phyloP scores from a whole-genome alignment of 2,329 filamentous ascomycete species.

The Fusarium temperatum region DNA sequence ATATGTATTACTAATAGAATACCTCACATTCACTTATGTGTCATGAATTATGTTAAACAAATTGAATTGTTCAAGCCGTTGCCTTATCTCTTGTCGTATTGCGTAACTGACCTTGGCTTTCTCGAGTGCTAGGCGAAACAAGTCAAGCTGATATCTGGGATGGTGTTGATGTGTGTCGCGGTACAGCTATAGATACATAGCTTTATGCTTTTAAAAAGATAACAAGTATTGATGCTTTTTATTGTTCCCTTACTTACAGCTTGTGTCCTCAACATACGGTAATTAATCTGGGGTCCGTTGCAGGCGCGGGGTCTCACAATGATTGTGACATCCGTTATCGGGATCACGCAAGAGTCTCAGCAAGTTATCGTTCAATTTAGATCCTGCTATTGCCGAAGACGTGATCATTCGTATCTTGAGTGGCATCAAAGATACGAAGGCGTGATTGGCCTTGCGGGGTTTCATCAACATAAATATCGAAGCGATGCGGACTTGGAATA shows the following conservation, averaged over 20 bases:
- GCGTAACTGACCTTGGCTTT: neutral
- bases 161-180: too few relatives aligned
- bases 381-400: neutral
- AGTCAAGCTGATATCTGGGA: neutral
- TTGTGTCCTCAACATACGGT: neutral
- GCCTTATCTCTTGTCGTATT: too few relatives aligned
- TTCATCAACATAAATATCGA: neutral
- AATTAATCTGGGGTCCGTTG: neutral
- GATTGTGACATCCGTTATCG: slow-evolving; percentile 4
- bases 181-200: accelerated
- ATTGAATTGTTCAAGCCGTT: neutral
- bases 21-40: slow-evolving; percentile 14
- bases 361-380: neutral
- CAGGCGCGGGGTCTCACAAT: neutral
- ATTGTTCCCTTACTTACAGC: accelerated
- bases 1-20: slow-evolving; percentile 16
- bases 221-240: accelerated
- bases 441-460: slow-evolving; percentile 1
- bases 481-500: neutral
- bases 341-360: slow-evolving; percentile 4
- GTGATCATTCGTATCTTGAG: neutral
- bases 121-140: accelerated
- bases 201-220: neutral
- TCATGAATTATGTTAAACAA: neutral
- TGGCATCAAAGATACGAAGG: neutral